Percentiles rank a stretch among this genome's conserved stretches.
Evolutionary conservation across 1,139 yeast species (phyloP).

Genomic region (Lodderomyces jiufengensis): DNA sequence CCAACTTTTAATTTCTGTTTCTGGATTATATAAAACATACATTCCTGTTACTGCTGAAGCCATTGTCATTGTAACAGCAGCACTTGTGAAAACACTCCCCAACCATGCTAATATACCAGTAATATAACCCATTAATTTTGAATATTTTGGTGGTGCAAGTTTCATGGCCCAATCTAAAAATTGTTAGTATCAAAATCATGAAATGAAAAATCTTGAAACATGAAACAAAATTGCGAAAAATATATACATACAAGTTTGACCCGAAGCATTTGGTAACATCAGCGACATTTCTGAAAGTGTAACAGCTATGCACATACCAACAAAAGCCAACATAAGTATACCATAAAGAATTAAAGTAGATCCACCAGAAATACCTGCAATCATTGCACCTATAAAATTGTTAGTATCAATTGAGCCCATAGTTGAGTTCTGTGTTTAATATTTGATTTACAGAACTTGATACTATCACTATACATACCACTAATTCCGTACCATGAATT

Average conservation of each 20-base stretch:
- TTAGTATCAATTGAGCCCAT: too few relatives aligned
- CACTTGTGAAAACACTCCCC: conserved; percentile 56
- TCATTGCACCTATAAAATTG: neutral
- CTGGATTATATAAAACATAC: conserved; percentile 46
- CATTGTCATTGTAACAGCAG: conserved; percentile 55
- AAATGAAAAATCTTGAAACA: neutral
- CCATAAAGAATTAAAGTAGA: conserved; percentile 67
- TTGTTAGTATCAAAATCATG: neutral
- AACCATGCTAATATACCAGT: conserved; percentile 57
- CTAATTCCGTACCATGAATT: conserved; percentile 62
- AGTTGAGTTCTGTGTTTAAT: too few relatives aligned
- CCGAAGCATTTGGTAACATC: conserved; percentile 62
- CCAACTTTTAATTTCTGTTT: conserved; percentile 48
- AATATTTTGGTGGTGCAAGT: conserved; percentile 47
- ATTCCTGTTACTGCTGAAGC: conserved; percentile 50
- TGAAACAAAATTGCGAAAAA: too few relatives aligned
- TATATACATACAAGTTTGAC: conserved; percentile 44
- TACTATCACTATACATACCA: too few relatives aligned
- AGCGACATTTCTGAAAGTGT: conserved; percentile 47
- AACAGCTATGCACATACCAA: conserved; percentile 36
- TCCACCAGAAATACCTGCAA: conserved; percentile 64
- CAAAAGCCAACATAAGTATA: conserved; percentile 53
- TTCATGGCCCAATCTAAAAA: conserved; percentile 43
- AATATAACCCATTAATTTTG: conserved; percentile 44
- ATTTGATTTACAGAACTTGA: too few relatives aligned